These are phyloP conservation scores for Acanthamoeba triangularis DNA, from an alignment of 208 protist genomes.

Conservation along the genomic window DNA sequence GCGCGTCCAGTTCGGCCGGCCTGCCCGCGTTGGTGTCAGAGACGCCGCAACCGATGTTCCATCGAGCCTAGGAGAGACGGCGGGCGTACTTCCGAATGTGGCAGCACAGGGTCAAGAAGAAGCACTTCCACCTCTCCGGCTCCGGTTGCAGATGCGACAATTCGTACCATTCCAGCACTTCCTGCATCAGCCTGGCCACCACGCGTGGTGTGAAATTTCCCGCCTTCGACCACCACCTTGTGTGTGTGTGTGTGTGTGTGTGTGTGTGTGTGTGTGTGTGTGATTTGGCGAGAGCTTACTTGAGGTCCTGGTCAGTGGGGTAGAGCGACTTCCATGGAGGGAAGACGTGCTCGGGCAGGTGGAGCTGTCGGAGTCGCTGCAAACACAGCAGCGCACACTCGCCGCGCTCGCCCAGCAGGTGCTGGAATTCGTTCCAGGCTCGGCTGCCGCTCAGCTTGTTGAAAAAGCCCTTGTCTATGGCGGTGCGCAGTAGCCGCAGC, in stretches of 20 bases:
- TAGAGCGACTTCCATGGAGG: not conserved
- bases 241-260: too few species aligned
- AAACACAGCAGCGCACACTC: not conserved
- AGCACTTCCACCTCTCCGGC: conserved; percentile 26
- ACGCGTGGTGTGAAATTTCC: not conserved
- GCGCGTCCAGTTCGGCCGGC: not conserved
- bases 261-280: too few species aligned
- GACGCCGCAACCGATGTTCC: not conserved
- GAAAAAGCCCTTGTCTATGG: conserved; percentile 58
- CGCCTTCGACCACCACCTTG: not conserved
- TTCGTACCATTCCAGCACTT: conserved; percentile 48
- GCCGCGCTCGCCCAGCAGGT: not conserved
- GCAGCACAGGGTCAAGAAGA: conserved; percentile 19
- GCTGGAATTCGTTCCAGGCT: conserved; percentile 17
- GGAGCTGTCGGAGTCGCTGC: conserved; percentile 29
- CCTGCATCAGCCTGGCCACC: conserved; percentile 8
- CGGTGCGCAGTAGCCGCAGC: not conserved
- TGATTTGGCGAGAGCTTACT: not conserved
- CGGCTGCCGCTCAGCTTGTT: conserved; percentile 36
- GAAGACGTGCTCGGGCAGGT: conserved; percentile 19
- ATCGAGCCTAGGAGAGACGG: not conserved
- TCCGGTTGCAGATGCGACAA: conserved; percentile 18
- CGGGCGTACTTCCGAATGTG: conserved; percentile 25
- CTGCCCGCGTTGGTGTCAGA: not conserved
- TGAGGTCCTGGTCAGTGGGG: not conserved